Conservation (phyloP, 2,329 filamentous ascomycete species). For the Ilyonectria sp. region DNA sequence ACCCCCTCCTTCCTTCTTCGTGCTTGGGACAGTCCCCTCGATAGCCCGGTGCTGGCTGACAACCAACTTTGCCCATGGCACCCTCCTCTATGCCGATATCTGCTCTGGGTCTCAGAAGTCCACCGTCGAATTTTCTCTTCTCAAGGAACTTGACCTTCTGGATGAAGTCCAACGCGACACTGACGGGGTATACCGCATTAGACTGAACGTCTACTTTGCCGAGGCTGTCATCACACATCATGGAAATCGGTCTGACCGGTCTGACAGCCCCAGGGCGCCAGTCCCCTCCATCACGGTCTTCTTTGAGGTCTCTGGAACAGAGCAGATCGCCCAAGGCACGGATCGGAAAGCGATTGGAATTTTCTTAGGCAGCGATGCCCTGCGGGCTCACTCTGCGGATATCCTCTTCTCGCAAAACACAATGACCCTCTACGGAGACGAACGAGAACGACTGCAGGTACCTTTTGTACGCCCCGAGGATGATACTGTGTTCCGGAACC, state of each 20-base stretch:
- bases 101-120: conserved; percentile 94
- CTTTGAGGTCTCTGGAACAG: conserved; percentile 80
- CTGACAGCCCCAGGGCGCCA: conserved; percentile 75
- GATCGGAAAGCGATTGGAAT: conserved; percentile 80
- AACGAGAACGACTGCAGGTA: conserved; percentile 88
- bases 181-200: conserved; percentile 78
- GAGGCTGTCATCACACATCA: conserved; percentile 88
- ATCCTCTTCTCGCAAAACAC: conserved; percentile 93
- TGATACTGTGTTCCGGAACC: conserved; percentile 82
- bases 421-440: conserved; percentile 88
- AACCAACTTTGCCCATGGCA: conserved; percentile 89
- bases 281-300: conserved; percentile 85
- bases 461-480: conserved; percentile 95
- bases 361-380: conserved; percentile 89
- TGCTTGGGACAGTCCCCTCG: conserved; percentile 90
- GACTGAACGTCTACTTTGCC: conserved; percentile 88
- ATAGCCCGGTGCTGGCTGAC: conserved; percentile 98
- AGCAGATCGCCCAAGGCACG: conserved; percentile 54
- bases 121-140: conserved; percentile 80
- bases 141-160: conserved; percentile 81
- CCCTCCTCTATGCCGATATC: conserved; percentile 90
- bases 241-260: conserved; percentile 78
- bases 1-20: conserved; percentile 86
- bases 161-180: conserved; percentile 76
- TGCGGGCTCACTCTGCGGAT: conserved; percentile 90